Evolutionary conservation across 257 asterid species (phyloP).

Genomic region (Phtheirospermum japonicum): DNA sequence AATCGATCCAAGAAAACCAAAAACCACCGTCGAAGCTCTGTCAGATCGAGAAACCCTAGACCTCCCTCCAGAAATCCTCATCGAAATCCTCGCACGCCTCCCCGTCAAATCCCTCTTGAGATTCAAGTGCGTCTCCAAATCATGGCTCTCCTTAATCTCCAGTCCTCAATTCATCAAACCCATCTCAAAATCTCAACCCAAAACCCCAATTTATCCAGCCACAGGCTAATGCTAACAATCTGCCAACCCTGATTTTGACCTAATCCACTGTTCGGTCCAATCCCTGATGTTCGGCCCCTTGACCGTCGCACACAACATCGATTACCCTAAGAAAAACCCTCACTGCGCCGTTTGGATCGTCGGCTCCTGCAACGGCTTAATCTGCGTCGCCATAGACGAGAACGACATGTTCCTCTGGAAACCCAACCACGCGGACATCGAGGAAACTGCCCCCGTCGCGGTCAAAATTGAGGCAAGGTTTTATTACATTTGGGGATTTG

Average conservation of each 20-base stretch:
- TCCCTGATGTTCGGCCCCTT: constrained; percentile 29
- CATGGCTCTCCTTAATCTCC: neutral
- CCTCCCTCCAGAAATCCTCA: constrained; percentile 42
- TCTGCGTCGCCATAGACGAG: constrained; percentile 36
- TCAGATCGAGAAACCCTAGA: constrained; percentile 12
- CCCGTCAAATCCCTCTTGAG: constrained; percentile 35
- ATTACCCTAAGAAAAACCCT: constrained; percentile 31
- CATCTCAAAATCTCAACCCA: constrained; percentile 33
- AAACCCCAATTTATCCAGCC: constrained; percentile 14
- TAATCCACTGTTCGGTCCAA: constrained; percentile 31
- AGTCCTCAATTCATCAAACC: neutral
- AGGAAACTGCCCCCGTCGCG: constrained; percentile 31
- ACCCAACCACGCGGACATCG: constrained; percentile 40
- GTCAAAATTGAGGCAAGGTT: constrained; percentile 12
- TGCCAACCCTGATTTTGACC: constrained; percentile 23
- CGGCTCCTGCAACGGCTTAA: constrained; percentile 44
- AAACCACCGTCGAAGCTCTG: constrained; percentile 12
- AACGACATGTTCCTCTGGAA: constrained; percentile 42
- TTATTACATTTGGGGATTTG: constrained; percentile 41
- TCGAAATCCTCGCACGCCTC: constrained; percentile 46
- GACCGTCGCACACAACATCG: constrained; percentile 17
- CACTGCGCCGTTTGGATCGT: constrained; percentile 32
- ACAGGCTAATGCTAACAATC: constrained; percentile 31
- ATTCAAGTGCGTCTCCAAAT: constrained; percentile 3
- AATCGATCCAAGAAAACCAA: constrained; percentile 21